Evolutionary conservation across 441 rosid genomes (phyloP), one percentile per base, ranked within the genome.

Genomic region (Aleurites moluccanus): DNA sequence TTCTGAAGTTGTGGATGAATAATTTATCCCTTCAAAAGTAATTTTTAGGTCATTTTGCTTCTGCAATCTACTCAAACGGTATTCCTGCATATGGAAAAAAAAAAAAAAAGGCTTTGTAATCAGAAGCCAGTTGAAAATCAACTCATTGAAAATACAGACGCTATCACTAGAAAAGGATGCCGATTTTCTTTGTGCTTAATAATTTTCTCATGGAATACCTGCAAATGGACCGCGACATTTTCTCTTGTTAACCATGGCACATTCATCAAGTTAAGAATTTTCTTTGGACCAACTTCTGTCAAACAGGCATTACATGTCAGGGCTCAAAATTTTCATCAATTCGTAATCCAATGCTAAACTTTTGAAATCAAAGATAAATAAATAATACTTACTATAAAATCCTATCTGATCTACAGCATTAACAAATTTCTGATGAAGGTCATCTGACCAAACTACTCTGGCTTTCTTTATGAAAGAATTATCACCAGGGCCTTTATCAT

Each of bases 211-310:
- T 15, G 33, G 35, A 68, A 70, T 82, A 94, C 98, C 97, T 92
- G 97, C 85, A 94, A 84, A 73, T 91, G 98, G 78, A 94, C 91
- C 20, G 97, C 99, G 0, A 92, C 85, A 78, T 91, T 88, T 80
- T 94, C 97, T 83, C 97, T 90, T 5, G 98, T 90, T 73, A 94
- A 75, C 83, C 91, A 84, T 0, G 92, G 82, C 30, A 89, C 83
- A 61, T 86, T 90, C 99, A 94, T 92, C 82, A 77, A 80, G 82
- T 86, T 91, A 5, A 91, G 88, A 62, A 94, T 90, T 78, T 84
- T 90, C 83, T 90, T 90, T 0, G 96, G 99, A 52, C 88, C 96
- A 79, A 93, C 99, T 86, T 84, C 99, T 93, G 88, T 83, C 84
- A 87, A n/a, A 87, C 72, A 85, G 73, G 85, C 64, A 77, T 67